These are phyloP conservation scores for Phytophthora constricta DNA, from an alignment of 352 stramenopile genomes.

Conservation along the genomic window DNA sequence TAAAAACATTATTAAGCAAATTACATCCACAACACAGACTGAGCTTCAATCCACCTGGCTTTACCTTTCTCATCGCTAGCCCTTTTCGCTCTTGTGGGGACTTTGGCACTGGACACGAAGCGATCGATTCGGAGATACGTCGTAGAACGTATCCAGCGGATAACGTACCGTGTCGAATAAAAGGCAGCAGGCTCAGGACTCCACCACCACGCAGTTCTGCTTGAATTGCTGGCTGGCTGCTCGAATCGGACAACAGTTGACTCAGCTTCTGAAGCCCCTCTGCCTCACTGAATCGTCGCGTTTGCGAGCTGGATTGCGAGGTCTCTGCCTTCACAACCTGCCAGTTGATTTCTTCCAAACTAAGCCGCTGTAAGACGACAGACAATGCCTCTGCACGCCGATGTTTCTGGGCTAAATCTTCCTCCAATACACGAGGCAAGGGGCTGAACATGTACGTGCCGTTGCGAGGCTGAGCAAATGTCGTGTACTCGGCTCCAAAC, in stretches of 20 bases:
- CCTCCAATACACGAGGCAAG: slow-evolving; percentile 25
- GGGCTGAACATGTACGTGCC: slow-evolving; percentile 43
- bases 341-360: slow-evolving; percentile 62
- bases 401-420: slow-evolving; percentile 18
- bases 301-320: slow-evolving; percentile 43
- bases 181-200: slow-evolving; percentile 76
- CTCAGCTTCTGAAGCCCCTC: slow-evolving; percentile 58
- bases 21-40: neutral
- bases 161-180: slow-evolving; percentile 71
- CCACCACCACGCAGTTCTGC: slow-evolving; percentile 68
- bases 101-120: slow-evolving; percentile 39
- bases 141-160: slow-evolving; percentile 64
- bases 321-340: slow-evolving; percentile 51
- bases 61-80: slow-evolving; percentile 68
- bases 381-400: slow-evolving; percentile 16
- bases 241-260: slow-evolving; percentile 47
- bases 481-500: slow-evolving; percentile 44
- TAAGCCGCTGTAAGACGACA: slow-evolving; percentile 34
- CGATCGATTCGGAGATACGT: slow-evolving; percentile 50
- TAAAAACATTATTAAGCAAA: slow-evolving; percentile 1
- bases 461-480: slow-evolving; percentile 27
- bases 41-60: neutral
- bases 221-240: slow-evolving; percentile 65
- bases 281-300: slow-evolving; percentile 55
- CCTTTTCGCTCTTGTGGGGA: slow-evolving; percentile 59